Evolutionary conservation across 306 rosid genomes (phyloP).

Genomic region (Malus sylvestris): DNA sequence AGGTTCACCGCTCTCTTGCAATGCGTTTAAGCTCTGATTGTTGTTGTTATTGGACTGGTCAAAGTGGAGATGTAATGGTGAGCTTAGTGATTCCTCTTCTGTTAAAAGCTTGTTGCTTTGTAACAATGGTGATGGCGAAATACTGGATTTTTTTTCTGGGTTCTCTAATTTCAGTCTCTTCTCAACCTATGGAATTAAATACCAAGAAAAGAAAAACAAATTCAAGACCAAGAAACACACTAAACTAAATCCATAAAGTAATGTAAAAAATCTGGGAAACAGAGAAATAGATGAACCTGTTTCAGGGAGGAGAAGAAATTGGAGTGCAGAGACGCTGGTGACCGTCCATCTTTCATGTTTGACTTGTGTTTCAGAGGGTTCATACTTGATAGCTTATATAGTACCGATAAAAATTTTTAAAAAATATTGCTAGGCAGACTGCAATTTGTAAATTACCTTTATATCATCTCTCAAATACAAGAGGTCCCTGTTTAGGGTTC

Average conservation of each 20-base stretch:
- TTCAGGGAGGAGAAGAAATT: conserved; percentile 73
- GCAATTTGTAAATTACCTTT: no score
- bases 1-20: conserved; percentile 45
- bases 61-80: conserved; percentile 48
- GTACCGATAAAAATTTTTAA: no score
- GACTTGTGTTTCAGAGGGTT: background rate
- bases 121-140: conserved; percentile 3
- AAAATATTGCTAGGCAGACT: no score
- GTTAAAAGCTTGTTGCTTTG: conserved; percentile 9
- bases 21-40: background rate
- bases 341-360: conserved; percentile 14
- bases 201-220: background rate
- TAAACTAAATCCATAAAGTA: background rate
- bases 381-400: no score
- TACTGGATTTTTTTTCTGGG: background rate
- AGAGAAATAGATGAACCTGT: conserved; percentile 35
- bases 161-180: conserved; percentile 66
- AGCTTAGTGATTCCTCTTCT: conserved; percentile 36
- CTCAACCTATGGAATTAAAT: conserved; percentile 44
- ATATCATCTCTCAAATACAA: no score
- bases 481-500: no score
- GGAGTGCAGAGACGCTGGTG: conserved; percentile 40
- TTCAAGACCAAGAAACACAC: background rate
- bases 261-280: background rate
- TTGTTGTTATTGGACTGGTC: conserved; percentile 20